Evolutionary conservation across 306 rosid genomes (phyloP), one percentile per base, ranked within the genome.

Genomic region (Sindora glabra): DNA sequence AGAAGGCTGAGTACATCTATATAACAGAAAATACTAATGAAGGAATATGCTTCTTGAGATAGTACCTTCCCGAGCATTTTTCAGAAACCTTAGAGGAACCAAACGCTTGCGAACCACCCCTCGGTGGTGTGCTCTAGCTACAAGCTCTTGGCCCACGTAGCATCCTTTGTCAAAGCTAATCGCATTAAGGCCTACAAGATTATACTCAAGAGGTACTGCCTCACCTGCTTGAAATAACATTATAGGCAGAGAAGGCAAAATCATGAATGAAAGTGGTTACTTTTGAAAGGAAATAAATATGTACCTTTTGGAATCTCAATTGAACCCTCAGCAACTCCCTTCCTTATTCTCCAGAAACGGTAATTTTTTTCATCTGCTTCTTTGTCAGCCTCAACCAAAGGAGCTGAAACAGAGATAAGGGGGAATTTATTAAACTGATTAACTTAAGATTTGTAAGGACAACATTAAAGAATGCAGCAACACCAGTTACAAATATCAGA

Each of bases 141-240:
- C 67, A 70, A 92, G 82, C 68, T 92, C 96, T 62, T 88, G 96
- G 46, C 98, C 98, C 9, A 92, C 83, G 55, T 92, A 88, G 65
- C 98, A 92, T 39, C 95, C 98, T 82, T 92, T 92, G 67, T 92
- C 95, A 49, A 92, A 92, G 83, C 95, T 92, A 68, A 88, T 77
- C 61, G 96, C 95, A 51, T 86, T 88, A 67, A 92, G 86, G 53
- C 83, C 95, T 53, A 56, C 98, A 78, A 92, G 71, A 71, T 88
- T 92, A 75, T 88, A 92, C 73, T 92, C 98, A 2, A 85, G 96
- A 5, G 95, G 96, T 46, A 88, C 76, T 42, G 96, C 92, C 71
- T 88, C 96, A 45, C 95, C 96, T 92, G 70, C 52, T 69, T 53
- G 65, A 41, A 30, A 59, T 12, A 51, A 56, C 46, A 47, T 47